Base-by-base conservation (phyloP, 352 stramenopile genomes). In the Pythium sukuiense region DNA sequence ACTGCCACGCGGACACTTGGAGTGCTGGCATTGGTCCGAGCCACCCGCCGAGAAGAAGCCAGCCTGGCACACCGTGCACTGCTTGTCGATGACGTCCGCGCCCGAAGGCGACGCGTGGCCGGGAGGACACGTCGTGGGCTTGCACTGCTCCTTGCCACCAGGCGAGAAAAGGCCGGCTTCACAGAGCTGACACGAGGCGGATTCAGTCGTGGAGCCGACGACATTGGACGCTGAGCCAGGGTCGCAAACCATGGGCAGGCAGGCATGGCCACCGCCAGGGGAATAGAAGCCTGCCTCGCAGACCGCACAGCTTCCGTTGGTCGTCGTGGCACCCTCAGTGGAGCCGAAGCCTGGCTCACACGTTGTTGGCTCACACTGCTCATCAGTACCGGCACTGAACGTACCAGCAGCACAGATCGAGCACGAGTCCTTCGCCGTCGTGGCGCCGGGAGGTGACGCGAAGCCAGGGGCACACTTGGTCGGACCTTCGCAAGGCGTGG, bases 31-130 rank as follows among this genome's bases (percentile, higher is more conserved):
- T 56, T 83, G 75, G 13, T 60, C 63, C 26, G 75, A 61, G 8
- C 77, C 75, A 6, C 77, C 77, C 0, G 56, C 35, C 0, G 73
- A 79, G 63, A 72, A 85, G 29, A 70, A 73, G 6, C 77, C 77
- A 18, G 74, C 67, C 30, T 63, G 30, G 57, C 77, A 85, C 13
- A 73, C 58, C 0, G 64, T 67, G 54, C 77, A 85, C 63, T 82
- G 73, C 54, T 74, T 69, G 63, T 78, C 72, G 27, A 65, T 58
- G 12, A 74, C 69, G 45, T 81, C 71, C 12, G 75, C 77, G 0
- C 76, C 72, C 20, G 67, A 69, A 9, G 77, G 77, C 1, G 75
- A 83, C 26, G 77, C 70, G 20, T 69, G 74, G 46, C 77, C 77
- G 18, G 75, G 64, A 3, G 65, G 37, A 39, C 77, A 85, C 3